phyloP scores from a whole-genome alignment of 495 filamentous ascomycete genomes.

The Trichoderma gamsii region DNA sequence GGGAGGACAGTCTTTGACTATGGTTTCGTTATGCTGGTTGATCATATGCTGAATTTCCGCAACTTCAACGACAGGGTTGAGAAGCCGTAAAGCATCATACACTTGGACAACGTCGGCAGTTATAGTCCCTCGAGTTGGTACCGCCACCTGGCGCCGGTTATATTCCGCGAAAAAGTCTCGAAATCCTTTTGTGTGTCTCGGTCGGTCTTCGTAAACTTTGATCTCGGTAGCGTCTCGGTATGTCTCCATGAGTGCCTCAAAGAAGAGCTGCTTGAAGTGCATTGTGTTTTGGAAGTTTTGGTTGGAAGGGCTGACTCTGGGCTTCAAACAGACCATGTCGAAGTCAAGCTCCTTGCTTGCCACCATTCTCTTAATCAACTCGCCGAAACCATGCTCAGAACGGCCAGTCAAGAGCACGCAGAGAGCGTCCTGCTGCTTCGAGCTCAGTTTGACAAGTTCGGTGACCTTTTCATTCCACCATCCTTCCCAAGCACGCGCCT shows the following conservation, averaged over 20 bases:
- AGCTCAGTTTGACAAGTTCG: slow-evolving; percentile 71
- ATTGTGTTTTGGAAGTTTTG: slow-evolving; percentile 74
- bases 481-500: slow-evolving; percentile 76
- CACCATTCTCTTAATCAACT: slow-evolving; percentile 79
- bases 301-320: slow-evolving; percentile 68
- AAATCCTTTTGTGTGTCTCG: slow-evolving; percentile 66
- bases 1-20: slow-evolving; percentile 29
- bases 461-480: slow-evolving; percentile 98
- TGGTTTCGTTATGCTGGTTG: slow-evolving; percentile 68
- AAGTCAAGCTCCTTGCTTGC: slow-evolving; percentile 73
- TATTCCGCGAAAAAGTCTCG: slow-evolving; percentile 70
- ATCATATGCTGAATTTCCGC: slow-evolving; percentile 84
- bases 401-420: slow-evolving; percentile 88
- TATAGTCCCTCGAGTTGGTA: slow-evolving; percentile 53
- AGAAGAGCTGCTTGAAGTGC: slow-evolving; percentile 78
- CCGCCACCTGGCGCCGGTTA: slow-evolving; percentile 49
- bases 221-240: slow-evolving; percentile 81
- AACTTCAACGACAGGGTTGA: slow-evolving; percentile 80
- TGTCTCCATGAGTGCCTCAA: slow-evolving; percentile 73
- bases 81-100: slow-evolving; percentile 60
- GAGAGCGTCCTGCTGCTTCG: slow-evolving; percentile 81
- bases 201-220: slow-evolving; percentile 56
- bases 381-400: slow-evolving; percentile 65
- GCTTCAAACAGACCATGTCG: slow-evolving; percentile 85
- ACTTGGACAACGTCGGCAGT: slow-evolving; percentile 82